A percentile compares a stretch with the other conserved stretches of the same genome.
Conservation (phyloP, 2,329 filamentous ascomycete species). For the Colletotrichum orchidophilum region DNA sequence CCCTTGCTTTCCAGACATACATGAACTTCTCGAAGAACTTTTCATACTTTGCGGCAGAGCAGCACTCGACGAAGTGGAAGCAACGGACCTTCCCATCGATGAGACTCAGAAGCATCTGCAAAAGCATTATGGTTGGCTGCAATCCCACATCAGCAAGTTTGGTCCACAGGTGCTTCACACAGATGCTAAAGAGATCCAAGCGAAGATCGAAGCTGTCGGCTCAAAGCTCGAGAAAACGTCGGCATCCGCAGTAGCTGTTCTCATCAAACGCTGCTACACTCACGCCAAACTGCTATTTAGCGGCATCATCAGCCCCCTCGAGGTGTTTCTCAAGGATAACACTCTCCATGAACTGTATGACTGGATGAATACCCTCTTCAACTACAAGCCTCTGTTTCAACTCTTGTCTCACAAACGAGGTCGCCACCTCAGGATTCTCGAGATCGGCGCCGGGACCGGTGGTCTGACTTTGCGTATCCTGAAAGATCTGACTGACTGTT, state of each 20-base stretch:
- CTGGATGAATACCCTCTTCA: constrained; percentile 28
- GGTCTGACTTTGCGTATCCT: constrained; percentile 17
- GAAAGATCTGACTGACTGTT: constrained; percentile 11
- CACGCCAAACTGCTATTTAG: background rate
- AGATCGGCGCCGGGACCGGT: constrained; percentile 29
- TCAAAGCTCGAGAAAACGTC: background rate
- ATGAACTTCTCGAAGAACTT: background rate
- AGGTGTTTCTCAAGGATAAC: constrained; percentile 16
- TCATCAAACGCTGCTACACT: constrained; percentile 21
- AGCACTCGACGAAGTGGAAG: background rate
- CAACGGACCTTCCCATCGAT: background rate
- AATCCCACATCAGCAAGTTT: background rate
- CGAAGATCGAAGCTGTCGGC: background rate
- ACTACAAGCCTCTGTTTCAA: background rate
- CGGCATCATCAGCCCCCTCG: background rate
- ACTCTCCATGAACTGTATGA: constrained; percentile 18
- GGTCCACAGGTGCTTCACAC: fast-evolving
- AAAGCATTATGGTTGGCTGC: constrained; percentile 3
- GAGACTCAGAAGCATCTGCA: background rate
- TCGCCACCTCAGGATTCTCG: constrained; percentile 46
- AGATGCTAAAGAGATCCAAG: background rate
- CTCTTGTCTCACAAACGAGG: constrained; percentile 9
- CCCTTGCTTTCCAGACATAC: background rate
- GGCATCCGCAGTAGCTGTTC: background rate
- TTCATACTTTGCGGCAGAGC: constrained; percentile 1